A percentile compares a stretch with the other conserved stretches of the same genome.
Conservation (phyloP, 208 protist species). For the Trypanosoma vivax region DNA sequence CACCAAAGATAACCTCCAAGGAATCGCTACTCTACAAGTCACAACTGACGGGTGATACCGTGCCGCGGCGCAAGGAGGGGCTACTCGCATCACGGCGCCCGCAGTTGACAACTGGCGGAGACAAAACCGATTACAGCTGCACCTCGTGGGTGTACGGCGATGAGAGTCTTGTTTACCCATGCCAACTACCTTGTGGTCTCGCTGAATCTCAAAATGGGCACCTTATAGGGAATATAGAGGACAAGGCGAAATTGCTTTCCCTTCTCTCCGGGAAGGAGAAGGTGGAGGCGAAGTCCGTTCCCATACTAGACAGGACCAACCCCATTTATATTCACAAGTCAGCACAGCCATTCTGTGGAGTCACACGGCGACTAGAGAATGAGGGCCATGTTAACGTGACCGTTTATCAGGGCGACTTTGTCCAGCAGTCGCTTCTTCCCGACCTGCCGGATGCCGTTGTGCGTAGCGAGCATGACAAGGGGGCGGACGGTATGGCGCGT, state of each 20-base stretch:
- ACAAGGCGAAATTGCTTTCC: slow-evolving; percentile 55
- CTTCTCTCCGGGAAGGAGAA: slow-evolving; percentile 36
- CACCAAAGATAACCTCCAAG: slow-evolving; percentile 63
- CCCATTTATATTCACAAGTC: slow-evolving; percentile 35
- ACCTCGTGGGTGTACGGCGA: slow-evolving; percentile 76
- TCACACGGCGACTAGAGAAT: slow-evolving; percentile 55
- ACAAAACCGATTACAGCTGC: slow-evolving; percentile 48
- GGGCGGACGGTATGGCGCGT: neutral
- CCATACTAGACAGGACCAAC: slow-evolving; percentile 53
- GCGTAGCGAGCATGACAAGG: neutral
- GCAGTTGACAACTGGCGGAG: slow-evolving; percentile 11
- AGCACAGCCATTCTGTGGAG: slow-evolving; percentile 41
- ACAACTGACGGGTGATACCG: slow-evolving; percentile 1
- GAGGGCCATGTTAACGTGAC: slow-evolving; percentile 67
- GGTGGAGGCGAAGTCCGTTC: slow-evolving; percentile 11
- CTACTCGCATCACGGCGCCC: slow-evolving; percentile 22
- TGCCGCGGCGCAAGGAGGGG: slow-evolving; percentile 1
- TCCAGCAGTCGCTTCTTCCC: slow-evolving; percentile 57
- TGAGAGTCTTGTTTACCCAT: slow-evolving; percentile 50
- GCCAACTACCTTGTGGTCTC: slow-evolving; percentile 59
- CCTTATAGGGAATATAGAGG: slow-evolving; percentile 34
- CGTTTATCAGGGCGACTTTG: slow-evolving; percentile 60
- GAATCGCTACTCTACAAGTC: slow-evolving; percentile 44
- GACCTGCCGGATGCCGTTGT: slow-evolving; percentile 51
- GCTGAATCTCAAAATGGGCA: slow-evolving; percentile 36